These are phyloP conservation scores for Schrenkiella parvula DNA, from an alignment of 345 rosid genomes.

Conservation along the genomic window DNA sequence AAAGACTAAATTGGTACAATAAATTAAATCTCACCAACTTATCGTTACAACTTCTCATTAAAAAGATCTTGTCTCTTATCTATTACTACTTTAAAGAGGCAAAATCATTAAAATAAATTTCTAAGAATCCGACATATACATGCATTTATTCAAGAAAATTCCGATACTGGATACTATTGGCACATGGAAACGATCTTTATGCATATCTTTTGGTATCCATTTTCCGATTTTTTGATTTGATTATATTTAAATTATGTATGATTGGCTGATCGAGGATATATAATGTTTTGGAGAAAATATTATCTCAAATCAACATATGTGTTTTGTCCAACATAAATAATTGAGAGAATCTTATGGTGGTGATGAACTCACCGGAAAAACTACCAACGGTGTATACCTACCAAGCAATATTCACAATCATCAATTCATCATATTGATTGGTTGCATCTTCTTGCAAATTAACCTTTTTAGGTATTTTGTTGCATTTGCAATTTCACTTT, in stretches of 20 bases:
- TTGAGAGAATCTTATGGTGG: constrained; percentile 18
- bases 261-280: neutral
- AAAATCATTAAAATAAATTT: constrained; percentile 13
- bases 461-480: too few relatives aligned
- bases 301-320: neutral
- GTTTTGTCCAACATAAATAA: constrained; percentile 5
- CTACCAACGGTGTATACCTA: constrained; percentile 33
- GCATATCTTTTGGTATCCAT: constrained; percentile 26
- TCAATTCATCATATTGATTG: neutral
- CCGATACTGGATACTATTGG: constrained; percentile 24
- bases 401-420: constrained; percentile 7
- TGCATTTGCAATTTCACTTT: neutral
- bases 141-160: constrained; percentile 17
- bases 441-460: neutral
- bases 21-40: constrained; percentile 18
- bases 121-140: constrained; percentile 20
- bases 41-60: constrained; percentile 21
- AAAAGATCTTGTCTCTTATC: constrained; percentile 23
- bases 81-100: constrained; percentile 2
- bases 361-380: constrained; percentile 18
- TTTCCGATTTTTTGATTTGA: constrained; percentile 1
- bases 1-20: constrained; percentile 5
- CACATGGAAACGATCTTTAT: constrained; percentile 36
- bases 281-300: neutral
- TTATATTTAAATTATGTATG: constrained; percentile 5